phyloP scores from a whole-genome alignment of 768 basidiomycete genomes.

The Lentinula edodes region DNA sequence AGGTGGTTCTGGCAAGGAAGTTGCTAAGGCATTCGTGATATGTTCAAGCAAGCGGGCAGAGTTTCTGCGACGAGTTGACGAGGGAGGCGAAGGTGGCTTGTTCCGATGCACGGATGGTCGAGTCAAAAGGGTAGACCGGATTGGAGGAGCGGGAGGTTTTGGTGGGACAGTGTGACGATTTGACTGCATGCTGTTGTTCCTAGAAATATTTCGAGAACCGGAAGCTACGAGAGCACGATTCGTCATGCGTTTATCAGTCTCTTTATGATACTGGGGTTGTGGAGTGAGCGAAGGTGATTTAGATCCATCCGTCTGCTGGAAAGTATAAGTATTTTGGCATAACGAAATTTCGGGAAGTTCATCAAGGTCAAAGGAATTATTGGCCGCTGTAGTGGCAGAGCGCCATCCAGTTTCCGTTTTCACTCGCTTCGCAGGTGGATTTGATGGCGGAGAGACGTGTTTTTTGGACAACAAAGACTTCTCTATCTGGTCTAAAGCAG shows the following conservation, averaged over 20 bases:
- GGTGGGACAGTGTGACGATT: background rate
- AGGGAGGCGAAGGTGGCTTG: background rate
- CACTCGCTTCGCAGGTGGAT: slow-evolving; percentile 49
- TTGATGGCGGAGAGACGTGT: slow-evolving; percentile 12
- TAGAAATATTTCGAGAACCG: slow-evolving; percentile 12
- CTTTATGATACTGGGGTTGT: slow-evolving; percentile 6
- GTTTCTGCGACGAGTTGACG: background rate
- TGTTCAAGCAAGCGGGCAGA: background rate
- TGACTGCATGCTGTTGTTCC: slow-evolving; percentile 1
- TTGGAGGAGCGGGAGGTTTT: background rate
- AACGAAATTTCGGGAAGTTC: slow-evolving; percentile 61
- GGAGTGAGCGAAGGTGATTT: slow-evolving; percentile 8
- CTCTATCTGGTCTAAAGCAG: slow-evolving; percentile 58
- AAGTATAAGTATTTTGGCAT: slow-evolving; percentile 50
- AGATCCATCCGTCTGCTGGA: slow-evolving; percentile 10
- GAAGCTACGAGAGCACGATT: background rate
- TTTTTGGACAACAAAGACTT: slow-evolving; percentile 30
- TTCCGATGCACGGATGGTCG: background rate
- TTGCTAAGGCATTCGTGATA: background rate
- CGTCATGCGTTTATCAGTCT: background rate
- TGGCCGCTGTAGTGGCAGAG: slow-evolving; percentile 14
- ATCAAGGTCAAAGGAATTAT: slow-evolving; percentile 34
- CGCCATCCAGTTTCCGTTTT: slow-evolving; percentile 45
- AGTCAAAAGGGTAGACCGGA: background rate
- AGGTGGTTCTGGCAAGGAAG: background rate